Conservation (phyloP, 495 filamentous ascomycete genomes). For the Bacidia rubella region DNA sequence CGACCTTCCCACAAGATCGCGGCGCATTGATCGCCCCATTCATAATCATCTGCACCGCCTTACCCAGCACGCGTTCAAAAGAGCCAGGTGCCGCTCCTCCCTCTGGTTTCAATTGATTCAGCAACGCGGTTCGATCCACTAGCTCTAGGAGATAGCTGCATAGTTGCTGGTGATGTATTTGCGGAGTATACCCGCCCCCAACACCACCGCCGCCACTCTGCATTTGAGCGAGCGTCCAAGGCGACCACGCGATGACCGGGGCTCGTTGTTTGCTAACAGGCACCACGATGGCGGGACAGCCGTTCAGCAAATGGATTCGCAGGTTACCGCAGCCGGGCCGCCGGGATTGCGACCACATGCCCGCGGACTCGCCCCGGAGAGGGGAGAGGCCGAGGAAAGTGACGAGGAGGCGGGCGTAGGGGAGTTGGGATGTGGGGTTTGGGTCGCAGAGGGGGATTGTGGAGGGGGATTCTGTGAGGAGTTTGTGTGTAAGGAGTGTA, state of each 20-base stretch:
- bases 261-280: constrained; percentile 19
- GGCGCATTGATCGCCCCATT: constrained; percentile 4
- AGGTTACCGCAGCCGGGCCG: constrained; percentile 26
- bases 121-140: not conserved
- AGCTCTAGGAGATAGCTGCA: constrained; percentile 17
- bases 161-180: constrained; percentile 24
- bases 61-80: constrained; percentile 1
- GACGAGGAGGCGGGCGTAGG: constrained; percentile 24
- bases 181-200: constrained; percentile 16
- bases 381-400: constrained; percentile 27
- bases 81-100: not conserved
- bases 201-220: constrained; percentile 6
- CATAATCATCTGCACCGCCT: constrained; percentile 3
- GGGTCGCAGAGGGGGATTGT: constrained; percentile 22
- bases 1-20: not conserved
- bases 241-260: constrained; percentile 26
- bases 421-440: constrained; percentile 21
- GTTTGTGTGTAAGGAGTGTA: constrained; percentile 27
- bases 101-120: not conserved
- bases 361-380: constrained; percentile 16
- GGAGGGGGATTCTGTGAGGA: constrained; percentile 21
- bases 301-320: constrained; percentile 28
- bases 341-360: constrained; percentile 30
- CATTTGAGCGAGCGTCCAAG: constrained; percentile 20
- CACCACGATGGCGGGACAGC: constrained; percentile 25